Base-by-base conservation (phyloP, 192 early-diverging fungal genomes). In the Pilaira anomala region DNA sequence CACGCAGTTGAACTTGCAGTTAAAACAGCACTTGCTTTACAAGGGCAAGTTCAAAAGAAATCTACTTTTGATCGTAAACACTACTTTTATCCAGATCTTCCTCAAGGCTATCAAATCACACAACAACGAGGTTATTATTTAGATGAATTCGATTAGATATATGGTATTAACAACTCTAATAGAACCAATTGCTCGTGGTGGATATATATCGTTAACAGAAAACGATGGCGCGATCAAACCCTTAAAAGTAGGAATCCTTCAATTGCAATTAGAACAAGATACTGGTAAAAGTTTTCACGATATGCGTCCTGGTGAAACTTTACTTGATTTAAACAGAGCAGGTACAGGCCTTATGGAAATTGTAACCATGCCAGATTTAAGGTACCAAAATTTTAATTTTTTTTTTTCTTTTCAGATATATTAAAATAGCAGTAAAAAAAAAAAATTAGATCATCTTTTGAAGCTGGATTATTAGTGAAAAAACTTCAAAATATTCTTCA, bases 31-130 rank as follows among this genome's bases (percentile, higher is more conserved):
- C 72, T 95, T 28, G 88, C 88, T 0, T 65, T 98, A 26, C 71
- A 80, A 11, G 77, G 84, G 2, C 77, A 82, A 30, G 79, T 96
- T 25, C 84, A 91, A 51, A 62, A 25, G 5, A 25, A 55, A 22
- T 93, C 88, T 12, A 78, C 83, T 1, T 98, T 98, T 69, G 95
- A 96, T 58, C 84, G 95, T 48, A 96, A 98, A 68, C 95, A 98
- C 69, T 98, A 98, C 65, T 95, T 95, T 76, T 98, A 98, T 70
- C 84, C 88, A 3, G 95, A 98, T 76, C 78, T 93, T 63, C 93
- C 95, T 13, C 85, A 84, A 50, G 93, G 95, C 16, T 98, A 93
- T 72, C 95, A 98, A 76, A 95, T 98, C 65, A 98, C 95, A 19
- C 95, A 98, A 65, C 85, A 92, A 50, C 80, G 78, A 55, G 80